Conservation (phyloP, 495 filamentous ascomycete species). For the Talaromyces thailandensis region DNA sequence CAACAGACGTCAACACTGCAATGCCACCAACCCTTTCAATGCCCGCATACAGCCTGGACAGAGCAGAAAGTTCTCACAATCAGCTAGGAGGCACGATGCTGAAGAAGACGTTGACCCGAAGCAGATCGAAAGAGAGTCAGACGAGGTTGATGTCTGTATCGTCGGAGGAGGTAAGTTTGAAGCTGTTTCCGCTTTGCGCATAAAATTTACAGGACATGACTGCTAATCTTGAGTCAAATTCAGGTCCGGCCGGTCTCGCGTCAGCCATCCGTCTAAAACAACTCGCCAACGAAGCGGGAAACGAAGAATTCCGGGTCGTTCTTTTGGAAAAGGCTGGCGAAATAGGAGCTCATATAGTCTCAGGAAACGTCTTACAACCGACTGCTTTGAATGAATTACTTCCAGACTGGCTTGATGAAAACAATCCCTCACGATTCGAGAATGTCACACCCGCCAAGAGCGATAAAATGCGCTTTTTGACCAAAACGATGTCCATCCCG, state of each 20-base stretch:
- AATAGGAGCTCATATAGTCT: constrained; percentile 89
- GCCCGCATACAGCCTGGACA: constrained; percentile 13
- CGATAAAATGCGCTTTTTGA: constrained; percentile 92
- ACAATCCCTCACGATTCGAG: constrained; percentile 78
- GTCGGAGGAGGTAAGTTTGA: constrained; percentile 67
- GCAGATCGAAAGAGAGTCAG: constrained; percentile 73
- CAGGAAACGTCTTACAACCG: constrained; percentile 91
- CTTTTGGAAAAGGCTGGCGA: constrained; percentile 94
- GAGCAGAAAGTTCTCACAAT: constrained; percentile 40
- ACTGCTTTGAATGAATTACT: constrained; percentile 82
- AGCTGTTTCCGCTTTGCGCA: not conserved
- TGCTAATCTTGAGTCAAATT: not conserved
- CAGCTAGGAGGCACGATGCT: constrained; percentile 36
- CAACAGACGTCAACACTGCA: constrained; percentile 14
- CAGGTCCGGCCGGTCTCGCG: constrained; percentile 80
- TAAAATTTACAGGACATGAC: constrained; percentile 10
- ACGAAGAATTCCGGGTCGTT: constrained; percentile 90
- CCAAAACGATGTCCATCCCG: constrained; percentile 66
- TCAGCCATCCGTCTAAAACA: constrained; percentile 95
- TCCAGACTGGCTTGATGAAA: constrained; percentile 84
- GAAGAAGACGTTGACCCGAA: constrained; percentile 61
- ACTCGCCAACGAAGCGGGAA: constrained; percentile 87
- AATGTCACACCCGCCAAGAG: constrained; percentile 69
- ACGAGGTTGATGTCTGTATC: constrained; percentile 94
- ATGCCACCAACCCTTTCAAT: constrained; percentile 15